Percentiles rank a stretch among this genome's conserved stretches.
Evolutionary conservation across 805 yeast species (phyloP).

Genomic region (Candida montana): DNA sequence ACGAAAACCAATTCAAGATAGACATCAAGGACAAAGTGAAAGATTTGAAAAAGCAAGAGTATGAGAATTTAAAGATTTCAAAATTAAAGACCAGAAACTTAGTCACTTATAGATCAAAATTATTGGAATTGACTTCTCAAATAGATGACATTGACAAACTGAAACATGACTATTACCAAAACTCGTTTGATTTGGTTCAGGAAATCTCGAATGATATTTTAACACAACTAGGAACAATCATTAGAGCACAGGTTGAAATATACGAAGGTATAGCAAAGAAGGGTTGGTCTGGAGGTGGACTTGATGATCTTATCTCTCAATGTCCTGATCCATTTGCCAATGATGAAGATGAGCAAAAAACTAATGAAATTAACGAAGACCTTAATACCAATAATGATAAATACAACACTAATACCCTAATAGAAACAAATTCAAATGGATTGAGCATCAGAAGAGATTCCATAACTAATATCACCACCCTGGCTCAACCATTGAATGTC

Average conservation of each 20-base stretch:
- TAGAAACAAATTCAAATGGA: background rate
- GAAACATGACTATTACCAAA: conserved; percentile 69
- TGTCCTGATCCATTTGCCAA: conserved; percentile 60
- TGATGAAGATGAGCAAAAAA: conserved; percentile 13
- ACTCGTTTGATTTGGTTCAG: conserved; percentile 56
- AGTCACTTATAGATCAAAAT: conserved; percentile 58
- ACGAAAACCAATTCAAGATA: conserved; percentile 49
- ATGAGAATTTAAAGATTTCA: conserved; percentile 52
- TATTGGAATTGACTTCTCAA: conserved; percentile 63
- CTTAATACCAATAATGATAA: background rate
- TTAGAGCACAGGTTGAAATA: conserved; percentile 76
- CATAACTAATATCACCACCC: conserved; percentile 5
- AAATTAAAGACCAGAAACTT: conserved; percentile 60
- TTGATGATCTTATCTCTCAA: conserved; percentile 58
- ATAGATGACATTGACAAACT: conserved; percentile 74
- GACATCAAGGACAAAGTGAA: conserved; percentile 48
- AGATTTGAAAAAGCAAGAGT: conserved; percentile 54
- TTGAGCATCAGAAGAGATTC: conserved; percentile 7
- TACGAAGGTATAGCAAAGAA: conserved; percentile 77
- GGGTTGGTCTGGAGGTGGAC: conserved; percentile 85
- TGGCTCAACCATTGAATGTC: conserved; percentile 12
- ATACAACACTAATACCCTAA: background rate
- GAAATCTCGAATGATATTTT: conserved; percentile 53
- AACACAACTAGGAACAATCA: conserved; percentile 52
- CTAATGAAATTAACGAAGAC: background rate